Evolutionary conservation across 169 alveolate species (phyloP), one percentile per base, ranked within the genome.

Genomic region (Plasmodium blacklocki): DNA sequence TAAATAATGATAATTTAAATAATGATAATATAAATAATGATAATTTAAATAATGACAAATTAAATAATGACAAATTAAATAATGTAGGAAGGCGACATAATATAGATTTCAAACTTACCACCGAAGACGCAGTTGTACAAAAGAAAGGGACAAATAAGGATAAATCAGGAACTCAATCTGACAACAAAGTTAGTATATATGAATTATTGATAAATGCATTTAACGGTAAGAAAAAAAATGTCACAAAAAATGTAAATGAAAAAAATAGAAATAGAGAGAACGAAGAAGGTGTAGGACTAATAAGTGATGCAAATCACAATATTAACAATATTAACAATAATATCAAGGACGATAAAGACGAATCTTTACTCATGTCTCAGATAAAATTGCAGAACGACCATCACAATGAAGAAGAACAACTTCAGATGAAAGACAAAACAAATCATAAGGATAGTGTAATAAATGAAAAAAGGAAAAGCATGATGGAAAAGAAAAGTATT

Each of bases 151-250:
- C 14, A 11, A 3, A 14, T 21, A 74, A 47, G 23, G 43, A 63
- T 15, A 11, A n/a, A 21, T 9, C 49, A 72, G 7, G 83, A 43
- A 19, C n/a, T 11, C 12, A 4, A 39, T 5, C 47, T 39, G 47
- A 56, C 3, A 83, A 56, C n/a, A 83, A 70, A 11, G n/a, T 70
- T 23, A 83, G 83, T 15, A 58, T 83, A 4, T 70, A 83, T 43
- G 59, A 72, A 8, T 54, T 83, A 23, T 19, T 83, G 52, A 66
- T 83, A n/a, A 54, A 83, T 68, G 91, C 91, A 3, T 83, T 83
- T 68, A 83, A 54, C 9, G 91, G 62, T 4, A 68, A 70, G 60
- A 67, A 83, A n/a, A 66, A 78, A 39, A 45, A 39, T 52, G 26
- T 19, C n/a, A 39, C 47, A 5, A 39, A 39, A 4, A 39, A 39